Base-by-base conservation (phyloP, 2,329 filamentous ascomycete genomes). In the Penicillium capsulatum region DNA sequence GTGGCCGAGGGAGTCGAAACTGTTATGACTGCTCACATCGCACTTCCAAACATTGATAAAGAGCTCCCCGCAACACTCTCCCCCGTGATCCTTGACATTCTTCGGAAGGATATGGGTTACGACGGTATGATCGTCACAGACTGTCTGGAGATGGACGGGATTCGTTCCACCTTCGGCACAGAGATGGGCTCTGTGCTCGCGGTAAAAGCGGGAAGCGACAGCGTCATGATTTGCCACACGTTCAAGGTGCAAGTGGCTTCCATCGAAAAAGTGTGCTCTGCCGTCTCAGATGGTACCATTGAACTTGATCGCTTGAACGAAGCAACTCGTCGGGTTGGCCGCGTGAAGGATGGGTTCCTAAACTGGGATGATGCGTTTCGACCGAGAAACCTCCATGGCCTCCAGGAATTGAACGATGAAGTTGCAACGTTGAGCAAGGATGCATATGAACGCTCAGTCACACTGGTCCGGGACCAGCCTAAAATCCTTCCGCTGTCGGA, bases 21-120 rank as follows among this genome's bases (percentile, higher is more conserved):
- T 7, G 58, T 72, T 7, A 71, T 72, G 68, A 70, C 65, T 3
- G 66, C 69, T 7, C 68, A 71, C 48, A 70, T 70, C 50, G 59
- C 64, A 9, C 42, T 71, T 34, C 62, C 66, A 10, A 54, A 46
- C 8, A 54, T 70, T 30, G 60, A 59, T 28, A 53, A 57, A 19
- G 54, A 51, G n/a, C 49, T 67, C 1, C 69, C 68, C 3, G 66
- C 66, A 7, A 70, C 66, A 3, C 47, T 71, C 14, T 69, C 62
- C 15, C 51, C 59, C 0, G 54, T 61, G 26, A 61, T 54, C 1
- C 55, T 70, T 38, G 57, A 58, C 0, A 64, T 70, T 27, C 42
- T 71, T 11, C 66, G 68, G 4, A 51, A 62, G 7, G 66, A 69
- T 26, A 68, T 70, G 60, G 55, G 63, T 11, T 70, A 68, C 43